Conservation (phyloP, 1,284 basidiomycete species). For the Rhodotorula sp. region DNA sequence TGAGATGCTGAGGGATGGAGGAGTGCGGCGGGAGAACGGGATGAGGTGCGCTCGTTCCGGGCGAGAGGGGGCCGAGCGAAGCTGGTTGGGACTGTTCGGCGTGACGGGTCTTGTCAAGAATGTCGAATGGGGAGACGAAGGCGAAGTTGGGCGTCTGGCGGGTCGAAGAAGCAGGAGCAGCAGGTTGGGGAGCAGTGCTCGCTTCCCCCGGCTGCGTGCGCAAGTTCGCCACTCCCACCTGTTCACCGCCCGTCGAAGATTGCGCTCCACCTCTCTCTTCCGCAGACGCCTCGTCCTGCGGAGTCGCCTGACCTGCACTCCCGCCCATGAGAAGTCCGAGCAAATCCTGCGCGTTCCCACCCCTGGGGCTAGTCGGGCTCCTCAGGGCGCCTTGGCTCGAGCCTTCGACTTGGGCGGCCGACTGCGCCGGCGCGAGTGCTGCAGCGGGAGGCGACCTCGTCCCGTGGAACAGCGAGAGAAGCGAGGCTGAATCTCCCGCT, state of each 20-base stretch:
- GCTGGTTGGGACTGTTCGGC: neutral
- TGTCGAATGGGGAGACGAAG: constrained; percentile 30
- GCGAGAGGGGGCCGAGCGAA: neutral
- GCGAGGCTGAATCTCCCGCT: neutral
- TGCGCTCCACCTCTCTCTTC: too few species aligned
- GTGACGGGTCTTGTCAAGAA: constrained; percentile 8
- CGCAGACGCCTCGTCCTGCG: too few species aligned
- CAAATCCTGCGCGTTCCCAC: constrained; percentile 5
- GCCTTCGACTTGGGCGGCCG: too few species aligned
- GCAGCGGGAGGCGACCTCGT: too few species aligned
- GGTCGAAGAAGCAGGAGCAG: neutral
- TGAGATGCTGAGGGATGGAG: neutral
- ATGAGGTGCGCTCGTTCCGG: neutral
- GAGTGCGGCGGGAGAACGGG: neutral
- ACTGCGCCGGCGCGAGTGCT: too few species aligned
- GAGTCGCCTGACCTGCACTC: too few species aligned
- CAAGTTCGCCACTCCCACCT: too few species aligned
- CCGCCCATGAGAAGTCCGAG: constrained; percentile 7
- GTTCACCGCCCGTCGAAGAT: too few species aligned
- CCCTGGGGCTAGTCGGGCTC: neutral
- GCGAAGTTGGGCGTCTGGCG: neutral
- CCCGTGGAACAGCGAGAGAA: constrained; percentile 13
- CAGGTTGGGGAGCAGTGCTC: too few species aligned
- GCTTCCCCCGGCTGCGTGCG: too few species aligned
- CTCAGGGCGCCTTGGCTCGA: too few species aligned